These are phyloP conservation scores for Hypomyces rosellus DNA, from an alignment of 2,329 filamentous ascomycete genomes.

Conservation along the genomic window DNA sequence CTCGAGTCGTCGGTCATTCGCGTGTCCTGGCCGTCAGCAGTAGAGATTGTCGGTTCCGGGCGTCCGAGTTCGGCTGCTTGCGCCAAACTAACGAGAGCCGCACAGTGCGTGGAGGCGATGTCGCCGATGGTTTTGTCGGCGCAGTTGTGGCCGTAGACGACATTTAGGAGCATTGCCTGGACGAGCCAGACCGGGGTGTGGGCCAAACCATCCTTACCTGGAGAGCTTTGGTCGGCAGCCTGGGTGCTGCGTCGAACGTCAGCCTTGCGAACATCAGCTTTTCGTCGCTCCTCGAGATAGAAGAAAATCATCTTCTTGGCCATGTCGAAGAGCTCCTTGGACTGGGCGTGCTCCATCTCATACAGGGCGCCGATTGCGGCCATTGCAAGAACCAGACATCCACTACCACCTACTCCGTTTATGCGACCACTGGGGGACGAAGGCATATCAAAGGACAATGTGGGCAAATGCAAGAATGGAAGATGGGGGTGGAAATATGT, in stretches of 20 bases:
- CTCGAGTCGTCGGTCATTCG: conserved; percentile 49
- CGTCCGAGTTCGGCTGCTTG: conserved; percentile 71
- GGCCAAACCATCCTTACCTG: conserved; percentile 52
- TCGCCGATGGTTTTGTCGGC: conserved; percentile 86
- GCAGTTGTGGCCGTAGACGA: conserved; percentile 92
- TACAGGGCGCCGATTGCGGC: conserved; percentile 77
- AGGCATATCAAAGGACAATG: conserved; percentile 80
- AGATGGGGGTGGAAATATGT: conserved; percentile 89
- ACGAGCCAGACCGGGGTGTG: conserved; percentile 91
- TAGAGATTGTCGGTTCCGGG: conserved; percentile 37
- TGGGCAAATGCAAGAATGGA: conserved; percentile 90
- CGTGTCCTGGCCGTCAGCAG: conserved; percentile 42
- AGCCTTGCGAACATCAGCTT: conserved; percentile 68
- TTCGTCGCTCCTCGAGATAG: conserved; percentile 85
- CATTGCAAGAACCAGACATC: conserved; percentile 78
- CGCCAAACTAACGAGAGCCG: conserved; percentile 82
- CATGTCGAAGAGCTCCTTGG: conserved; percentile 82
- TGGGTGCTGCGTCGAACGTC: conserved; percentile 49
- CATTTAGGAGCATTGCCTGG: conserved; percentile 92
- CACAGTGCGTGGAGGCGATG: conserved; percentile 87
- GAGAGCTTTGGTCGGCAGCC: conserved; percentile 40
- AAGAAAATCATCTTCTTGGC: conserved; percentile 93
- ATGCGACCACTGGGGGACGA: conserved; percentile 57
- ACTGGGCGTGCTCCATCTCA: conserved; percentile 73
- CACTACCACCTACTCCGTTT: conserved; percentile 65